Evolutionary conservation across 2,329 filamentous ascomycete species (phyloP).

Genomic region (Zymoseptoria tritici): DNA sequence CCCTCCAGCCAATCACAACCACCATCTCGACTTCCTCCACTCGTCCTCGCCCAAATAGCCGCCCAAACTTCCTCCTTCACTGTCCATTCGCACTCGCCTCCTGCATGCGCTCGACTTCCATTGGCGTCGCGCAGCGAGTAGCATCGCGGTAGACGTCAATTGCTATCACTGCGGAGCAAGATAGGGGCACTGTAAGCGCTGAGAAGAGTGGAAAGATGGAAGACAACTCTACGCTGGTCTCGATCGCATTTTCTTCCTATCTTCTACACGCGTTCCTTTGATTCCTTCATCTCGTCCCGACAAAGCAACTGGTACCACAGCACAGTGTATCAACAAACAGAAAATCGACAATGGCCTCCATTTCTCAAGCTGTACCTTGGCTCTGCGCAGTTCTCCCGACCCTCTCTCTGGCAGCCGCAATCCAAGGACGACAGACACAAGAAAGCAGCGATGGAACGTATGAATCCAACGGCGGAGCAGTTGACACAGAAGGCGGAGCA

Average conservation of each 20-base stretch:
- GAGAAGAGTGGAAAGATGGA: neutral
- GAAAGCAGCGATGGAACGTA: constrained; percentile 2
- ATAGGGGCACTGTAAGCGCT: neutral
- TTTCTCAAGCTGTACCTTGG: neutral
- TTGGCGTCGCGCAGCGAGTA: neutral
- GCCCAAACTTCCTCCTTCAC: neutral
- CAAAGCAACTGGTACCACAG: neutral
- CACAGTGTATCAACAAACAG: neutral
- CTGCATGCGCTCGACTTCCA: neutral
- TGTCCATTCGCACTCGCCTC: neutral
- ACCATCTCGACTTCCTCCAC: neutral
- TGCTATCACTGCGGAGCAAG: neutral
- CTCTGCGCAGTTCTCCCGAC: neutral
- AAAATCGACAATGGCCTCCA: neutral
- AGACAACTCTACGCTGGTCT: neutral
- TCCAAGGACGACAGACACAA: neutral
- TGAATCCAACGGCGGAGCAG: constrained; percentile 3
- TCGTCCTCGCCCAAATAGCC: neutral
- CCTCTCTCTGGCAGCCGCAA: neutral
- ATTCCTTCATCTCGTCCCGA: neutral
- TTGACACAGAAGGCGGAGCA: constrained; percentile 49
- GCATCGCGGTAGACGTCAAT: neutral
- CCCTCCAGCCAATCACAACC: neutral
- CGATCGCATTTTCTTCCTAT: neutral
- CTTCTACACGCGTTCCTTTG: neutral